Evolutionary conservation across 495 filamentous ascomycete species (phyloP).

Genomic region (Chaetomium fimeti): DNA sequence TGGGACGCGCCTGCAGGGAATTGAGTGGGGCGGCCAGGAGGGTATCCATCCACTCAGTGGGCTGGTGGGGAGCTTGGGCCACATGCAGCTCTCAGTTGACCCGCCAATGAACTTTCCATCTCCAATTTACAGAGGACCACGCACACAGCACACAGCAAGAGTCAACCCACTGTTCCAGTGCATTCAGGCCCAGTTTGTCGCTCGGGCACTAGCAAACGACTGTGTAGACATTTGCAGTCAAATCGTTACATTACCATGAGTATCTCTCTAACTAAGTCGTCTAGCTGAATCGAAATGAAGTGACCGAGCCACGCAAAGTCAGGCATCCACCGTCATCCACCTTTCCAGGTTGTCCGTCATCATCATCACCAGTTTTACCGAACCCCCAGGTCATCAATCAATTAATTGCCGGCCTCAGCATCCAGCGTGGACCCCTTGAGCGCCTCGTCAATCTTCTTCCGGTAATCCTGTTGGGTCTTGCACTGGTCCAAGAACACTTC

Average conservation of each 20-base stretch:
- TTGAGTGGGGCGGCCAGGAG: slow-evolving; percentile 14
- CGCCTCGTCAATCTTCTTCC: slow-evolving; percentile 64
- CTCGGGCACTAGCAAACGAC: too few species aligned
- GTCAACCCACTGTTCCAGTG: too few species aligned
- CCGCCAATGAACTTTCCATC: background rate
- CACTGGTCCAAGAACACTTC: slow-evolving; percentile 77
- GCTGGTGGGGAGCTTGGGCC: slow-evolving; percentile 12
- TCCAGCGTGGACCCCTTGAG: slow-evolving; percentile 44
- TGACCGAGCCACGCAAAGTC: background rate
- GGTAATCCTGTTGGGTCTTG: slow-evolving; percentile 69
- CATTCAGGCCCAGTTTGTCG: too few species aligned
- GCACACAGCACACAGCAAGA: too few species aligned
- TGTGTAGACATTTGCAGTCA: background rate
- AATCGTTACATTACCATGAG: background rate
- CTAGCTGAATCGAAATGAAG: background rate
- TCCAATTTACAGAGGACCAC: too few species aligned
- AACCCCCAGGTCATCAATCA: background rate
- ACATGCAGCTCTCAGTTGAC: slow-evolving; percentile 7
- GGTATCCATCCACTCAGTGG: background rate
- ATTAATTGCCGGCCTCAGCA: background rate
- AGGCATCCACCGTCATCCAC: background rate
- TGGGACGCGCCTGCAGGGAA: slow-evolving; percentile 4
- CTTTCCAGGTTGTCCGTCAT: background rate
- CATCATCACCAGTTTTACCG: too few species aligned
- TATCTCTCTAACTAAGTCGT: background rate